Evolutionary conservation across 495 filamentous ascomycete species (phyloP).

Genomic region (Neurospora sp.): DNA sequence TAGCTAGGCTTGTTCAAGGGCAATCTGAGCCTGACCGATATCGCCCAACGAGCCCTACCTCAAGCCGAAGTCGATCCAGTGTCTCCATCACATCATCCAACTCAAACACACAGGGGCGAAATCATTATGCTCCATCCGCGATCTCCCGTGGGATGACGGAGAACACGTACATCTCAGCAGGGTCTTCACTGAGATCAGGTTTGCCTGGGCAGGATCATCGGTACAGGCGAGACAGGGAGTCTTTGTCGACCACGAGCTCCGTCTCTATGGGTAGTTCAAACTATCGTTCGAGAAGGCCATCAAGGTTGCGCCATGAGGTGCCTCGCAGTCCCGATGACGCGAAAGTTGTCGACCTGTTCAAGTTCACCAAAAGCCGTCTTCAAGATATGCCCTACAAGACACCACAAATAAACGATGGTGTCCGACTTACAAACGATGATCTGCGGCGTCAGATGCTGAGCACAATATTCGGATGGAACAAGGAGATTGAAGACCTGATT

Average conservation of each 20-base stretch:
- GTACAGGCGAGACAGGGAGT: slow-evolving; percentile 41
- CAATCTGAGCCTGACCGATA: slow-evolving; percentile 41
- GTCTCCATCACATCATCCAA: slow-evolving; percentile 43
- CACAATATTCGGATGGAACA: slow-evolving; percentile 91
- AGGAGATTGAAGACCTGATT: slow-evolving; percentile 72
- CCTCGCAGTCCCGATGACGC: slow-evolving; percentile 51
- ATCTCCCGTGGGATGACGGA: slow-evolving; percentile 42
- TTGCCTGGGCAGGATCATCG: slow-evolving; percentile 21
- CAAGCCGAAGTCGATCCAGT: slow-evolving; percentile 56
- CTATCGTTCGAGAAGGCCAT: slow-evolving; percentile 53
- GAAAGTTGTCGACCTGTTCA: slow-evolving; percentile 56
- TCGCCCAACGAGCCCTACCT: slow-evolving; percentile 52
- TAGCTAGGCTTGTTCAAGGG: slow-evolving; percentile 52
- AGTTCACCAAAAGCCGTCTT: slow-evolving; percentile 58
- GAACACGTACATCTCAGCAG: slow-evolving; percentile 54
- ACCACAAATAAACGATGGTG: slow-evolving; percentile 50
- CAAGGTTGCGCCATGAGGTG: slow-evolving; percentile 74
- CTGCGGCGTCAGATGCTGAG: slow-evolving; percentile 85
- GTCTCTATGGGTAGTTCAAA: slow-evolving; percentile 52
- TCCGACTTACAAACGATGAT: slow-evolving; percentile 67
- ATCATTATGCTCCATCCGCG: slow-evolving; percentile 32
- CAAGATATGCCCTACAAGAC: slow-evolving; percentile 71
- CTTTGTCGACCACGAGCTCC: slow-evolving; percentile 48
- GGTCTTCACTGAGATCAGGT: slow-evolving; percentile 42
- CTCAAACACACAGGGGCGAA: slow-evolving; percentile 29